Evolutionary conservation across 2,329 filamentous ascomycete genomes (phyloP).

Genomic region (Colletotrichum endophyticum): DNA sequence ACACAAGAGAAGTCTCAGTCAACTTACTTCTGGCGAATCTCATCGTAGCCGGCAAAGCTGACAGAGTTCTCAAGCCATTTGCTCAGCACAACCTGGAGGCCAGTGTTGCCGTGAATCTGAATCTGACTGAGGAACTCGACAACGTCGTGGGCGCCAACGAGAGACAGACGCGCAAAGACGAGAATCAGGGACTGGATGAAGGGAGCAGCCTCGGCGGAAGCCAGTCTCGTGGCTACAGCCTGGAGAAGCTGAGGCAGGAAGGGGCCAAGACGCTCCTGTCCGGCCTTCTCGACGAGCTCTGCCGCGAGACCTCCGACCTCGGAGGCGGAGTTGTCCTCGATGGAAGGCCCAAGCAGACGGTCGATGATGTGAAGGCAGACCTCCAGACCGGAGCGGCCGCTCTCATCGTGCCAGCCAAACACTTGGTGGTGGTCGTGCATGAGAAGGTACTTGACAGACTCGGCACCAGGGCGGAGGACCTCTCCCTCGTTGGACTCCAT

Average conservation of each 20-base stretch:
- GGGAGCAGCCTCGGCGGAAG: constrained; percentile 80
- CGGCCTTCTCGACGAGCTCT: constrained; percentile 94
- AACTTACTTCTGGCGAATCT: constrained; percentile 93
- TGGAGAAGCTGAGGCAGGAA: constrained; percentile 87
- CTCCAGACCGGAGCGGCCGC: constrained; percentile 83
- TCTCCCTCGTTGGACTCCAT: constrained; percentile 87
- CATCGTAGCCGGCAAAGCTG: constrained; percentile 97
- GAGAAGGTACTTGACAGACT: constrained; percentile 87
- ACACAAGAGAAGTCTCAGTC: background rate
- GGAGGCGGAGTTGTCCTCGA: constrained; percentile 94
- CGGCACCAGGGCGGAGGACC: constrained; percentile 83
- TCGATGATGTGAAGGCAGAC: constrained; percentile 92
- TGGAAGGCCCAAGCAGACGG: constrained; percentile 78
- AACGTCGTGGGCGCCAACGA: constrained; percentile 86
- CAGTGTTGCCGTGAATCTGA: constrained; percentile 78
- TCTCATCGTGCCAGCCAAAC: constrained; percentile 82
- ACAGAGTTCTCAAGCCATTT: constrained; percentile 98
- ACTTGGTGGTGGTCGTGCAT: constrained; percentile 90
- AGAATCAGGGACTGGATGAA: constrained; percentile 97
- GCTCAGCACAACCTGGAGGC: constrained; percentile 85
- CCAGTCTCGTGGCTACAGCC: constrained; percentile 85
- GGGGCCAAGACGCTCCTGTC: constrained; percentile 86
- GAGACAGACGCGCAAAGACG: constrained; percentile 89
- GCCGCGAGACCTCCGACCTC: constrained; percentile 95
- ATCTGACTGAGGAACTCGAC: constrained; percentile 90